phyloP scores from a whole-genome alignment of 306 rosid genomes.

The Spatholobus suberectus region DNA sequence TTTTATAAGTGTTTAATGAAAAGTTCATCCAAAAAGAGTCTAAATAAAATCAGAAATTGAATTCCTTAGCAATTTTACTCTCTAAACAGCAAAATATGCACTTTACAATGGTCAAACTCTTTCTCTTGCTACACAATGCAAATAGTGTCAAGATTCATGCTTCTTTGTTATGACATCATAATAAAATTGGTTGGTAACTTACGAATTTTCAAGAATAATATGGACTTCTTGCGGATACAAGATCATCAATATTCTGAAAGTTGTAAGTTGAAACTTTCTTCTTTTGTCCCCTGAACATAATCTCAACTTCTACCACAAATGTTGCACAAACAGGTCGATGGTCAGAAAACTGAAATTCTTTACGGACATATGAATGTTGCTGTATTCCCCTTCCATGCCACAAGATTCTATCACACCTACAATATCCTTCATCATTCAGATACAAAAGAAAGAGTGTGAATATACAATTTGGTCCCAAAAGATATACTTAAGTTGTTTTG shows the following conservation, averaged over 20 bases:
- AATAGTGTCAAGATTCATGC: neutral
- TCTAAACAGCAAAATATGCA: conserved; percentile 7
- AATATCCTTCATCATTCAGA: conserved; percentile 37
- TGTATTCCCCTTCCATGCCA: conserved; percentile 88
- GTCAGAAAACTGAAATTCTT: conserved; percentile 82
- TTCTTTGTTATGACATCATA: conserved; percentile 10
- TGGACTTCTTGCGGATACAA: conserved; percentile 53
- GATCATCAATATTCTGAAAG: conserved; percentile 57
- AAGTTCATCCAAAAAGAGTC: too few relatives aligned
- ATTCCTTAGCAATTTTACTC: neutral
- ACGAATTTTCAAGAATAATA: conserved; percentile 45
- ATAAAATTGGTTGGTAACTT: conserved; percentile 21
- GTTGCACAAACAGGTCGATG: conserved; percentile 89
- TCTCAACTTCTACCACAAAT: conserved; percentile 69
- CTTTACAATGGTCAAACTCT: conserved; percentile 1
- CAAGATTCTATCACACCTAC: conserved; percentile 95
- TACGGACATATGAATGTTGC: conserved; percentile 70
- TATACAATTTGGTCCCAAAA: neutral
- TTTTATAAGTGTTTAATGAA: too few relatives aligned
- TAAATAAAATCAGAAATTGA: neutral
- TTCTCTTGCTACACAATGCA: conserved; percentile 2
- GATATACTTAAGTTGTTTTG: too few relatives aligned
- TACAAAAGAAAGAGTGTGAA: neutral
- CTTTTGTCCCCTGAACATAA: conserved; percentile 51
- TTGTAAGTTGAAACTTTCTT: conserved; percentile 51